phyloP scores from a whole-genome alignment of 257 asterid species.

The Nyctanthes arbortristis region DNA sequence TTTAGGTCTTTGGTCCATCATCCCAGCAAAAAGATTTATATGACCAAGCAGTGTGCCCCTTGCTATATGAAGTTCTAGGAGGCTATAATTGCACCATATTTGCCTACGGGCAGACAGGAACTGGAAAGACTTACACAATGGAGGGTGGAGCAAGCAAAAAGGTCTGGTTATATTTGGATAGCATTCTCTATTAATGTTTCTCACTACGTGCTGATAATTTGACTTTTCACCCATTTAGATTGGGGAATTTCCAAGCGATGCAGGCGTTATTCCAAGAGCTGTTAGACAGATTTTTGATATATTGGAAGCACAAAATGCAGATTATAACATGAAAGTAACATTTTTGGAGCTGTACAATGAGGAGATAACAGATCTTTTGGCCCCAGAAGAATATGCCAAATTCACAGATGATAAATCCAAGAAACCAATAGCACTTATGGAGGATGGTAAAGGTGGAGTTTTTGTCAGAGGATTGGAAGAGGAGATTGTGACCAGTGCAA shows the following conservation, averaged over 20 bases:
- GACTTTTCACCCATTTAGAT: conserved; percentile 53
- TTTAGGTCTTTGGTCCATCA: conserved; percentile 88
- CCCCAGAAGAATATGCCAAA: conserved; percentile 76
- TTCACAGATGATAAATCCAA: conserved; percentile 83
- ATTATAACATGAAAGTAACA: conserved; percentile 93
- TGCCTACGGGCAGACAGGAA: conserved; percentile 99
- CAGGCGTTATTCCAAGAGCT: conserved; percentile 99
- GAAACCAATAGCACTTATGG: conserved; percentile 97
- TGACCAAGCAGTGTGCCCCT: conserved; percentile 86
- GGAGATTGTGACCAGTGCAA: conserved; percentile 90
- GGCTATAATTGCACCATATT: conserved; percentile 98
- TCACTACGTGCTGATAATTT: conserved; percentile 13
- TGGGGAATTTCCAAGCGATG: conserved; percentile 96
- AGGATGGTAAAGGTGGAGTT: conserved; percentile 98
- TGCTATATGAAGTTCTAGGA: conserved; percentile 88
- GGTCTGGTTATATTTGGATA: conserved; percentile 38
- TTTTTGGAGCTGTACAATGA: conserved; percentile 93
- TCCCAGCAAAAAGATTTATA: conserved; percentile 92
- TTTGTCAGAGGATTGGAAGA: conserved; percentile 96
- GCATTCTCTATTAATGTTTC: conserved; percentile 5
- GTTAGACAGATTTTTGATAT: conserved; percentile 88
- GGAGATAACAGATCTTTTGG: conserved; percentile 94
- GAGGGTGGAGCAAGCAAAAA: conserved; percentile 97
- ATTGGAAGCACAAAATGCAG: conserved; percentile 89
- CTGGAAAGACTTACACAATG: conserved; percentile 98